Percentiles rank a stretch among this genome's conserved stretches.
Evolutionary conservation across 2,329 filamentous ascomycete species (phyloP).

Genomic region (Chalaropsis ovoidea): DNA sequence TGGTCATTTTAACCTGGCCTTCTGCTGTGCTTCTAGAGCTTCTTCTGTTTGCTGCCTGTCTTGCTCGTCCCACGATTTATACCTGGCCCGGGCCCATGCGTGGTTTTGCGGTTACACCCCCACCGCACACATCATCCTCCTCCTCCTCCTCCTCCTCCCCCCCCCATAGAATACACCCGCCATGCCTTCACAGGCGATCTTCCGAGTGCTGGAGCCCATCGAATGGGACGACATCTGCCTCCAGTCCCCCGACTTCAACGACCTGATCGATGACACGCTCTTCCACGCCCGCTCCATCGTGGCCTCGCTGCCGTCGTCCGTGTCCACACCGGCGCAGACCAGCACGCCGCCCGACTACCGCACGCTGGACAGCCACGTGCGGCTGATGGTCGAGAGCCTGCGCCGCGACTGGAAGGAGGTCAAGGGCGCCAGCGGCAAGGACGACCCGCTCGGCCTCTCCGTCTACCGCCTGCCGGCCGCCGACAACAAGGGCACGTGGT

Average conservation of each 20-base stretch:
- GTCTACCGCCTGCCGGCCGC: constrained; percentile 71
- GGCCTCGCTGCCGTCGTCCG: constrained; percentile 59
- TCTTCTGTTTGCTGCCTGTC: background rate
- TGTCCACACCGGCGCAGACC: constrained; percentile 36
- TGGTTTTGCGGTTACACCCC: background rate
- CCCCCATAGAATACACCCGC: background rate
- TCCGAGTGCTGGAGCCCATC: constrained; percentile 47
- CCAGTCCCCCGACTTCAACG: constrained; percentile 37
- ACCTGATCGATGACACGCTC: constrained; percentile 52
- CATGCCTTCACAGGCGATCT: constrained; percentile 18
- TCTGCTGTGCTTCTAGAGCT: background rate
- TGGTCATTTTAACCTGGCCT: background rate
- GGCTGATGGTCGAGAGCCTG: constrained; percentile 42
- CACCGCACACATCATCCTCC: background rate
- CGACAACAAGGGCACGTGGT: constrained; percentile 82
- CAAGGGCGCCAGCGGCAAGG: constrained; percentile 53
- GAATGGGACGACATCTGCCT: constrained; percentile 41
- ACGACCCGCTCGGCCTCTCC: constrained; percentile 65
- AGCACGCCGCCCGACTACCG: constrained; percentile 34
- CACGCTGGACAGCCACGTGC: constrained; percentile 26
- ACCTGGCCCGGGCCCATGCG: background rate
- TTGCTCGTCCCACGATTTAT: constrained; percentile 1
- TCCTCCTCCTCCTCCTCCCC: background rate
- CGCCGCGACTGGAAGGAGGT: constrained; percentile 80
- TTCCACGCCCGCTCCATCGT: constrained; percentile 57